These are phyloP conservation scores for Suillus weaverae DNA, from an alignment of 768 basidiomycete genomes.

Conservation along the genomic window DNA sequence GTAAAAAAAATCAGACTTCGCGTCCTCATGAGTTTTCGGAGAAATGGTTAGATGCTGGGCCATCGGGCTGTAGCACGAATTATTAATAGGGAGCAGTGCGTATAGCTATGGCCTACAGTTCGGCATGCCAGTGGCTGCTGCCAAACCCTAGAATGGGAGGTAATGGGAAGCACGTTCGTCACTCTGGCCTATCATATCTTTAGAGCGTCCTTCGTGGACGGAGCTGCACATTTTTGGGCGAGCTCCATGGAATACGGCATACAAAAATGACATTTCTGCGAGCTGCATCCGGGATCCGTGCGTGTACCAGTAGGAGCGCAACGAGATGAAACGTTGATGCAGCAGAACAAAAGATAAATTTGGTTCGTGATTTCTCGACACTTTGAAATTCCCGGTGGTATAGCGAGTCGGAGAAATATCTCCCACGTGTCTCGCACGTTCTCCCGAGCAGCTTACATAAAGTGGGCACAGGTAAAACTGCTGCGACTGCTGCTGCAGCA, in stretches of 20 bases:
- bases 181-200: not conserved
- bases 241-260: not conserved
- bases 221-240: not conserved
- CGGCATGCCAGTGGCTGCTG: not conserved
- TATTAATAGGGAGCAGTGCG: conserved; percentile 10
- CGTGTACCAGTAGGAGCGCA: not conserved
- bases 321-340: not conserved
- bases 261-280: not conserved
- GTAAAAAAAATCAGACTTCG: conserved; percentile 4
- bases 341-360: no score
- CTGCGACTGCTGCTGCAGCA: no score
- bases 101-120: no score
- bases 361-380: no score
- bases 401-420: no score
- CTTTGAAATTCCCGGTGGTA: no score
- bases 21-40: conserved; percentile 2
- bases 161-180: not conserved
- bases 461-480: no score
- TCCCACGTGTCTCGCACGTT: no score
- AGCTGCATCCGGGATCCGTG: not conserved
- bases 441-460: no score
- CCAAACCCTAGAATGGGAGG: not conserved
- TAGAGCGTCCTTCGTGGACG: not conserved
- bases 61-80: not conserved
- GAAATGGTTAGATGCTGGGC: not conserved